phyloP scores from a whole-genome alignment of 805 yeast species.

The Tetrapisispora iriomotensis region DNA sequence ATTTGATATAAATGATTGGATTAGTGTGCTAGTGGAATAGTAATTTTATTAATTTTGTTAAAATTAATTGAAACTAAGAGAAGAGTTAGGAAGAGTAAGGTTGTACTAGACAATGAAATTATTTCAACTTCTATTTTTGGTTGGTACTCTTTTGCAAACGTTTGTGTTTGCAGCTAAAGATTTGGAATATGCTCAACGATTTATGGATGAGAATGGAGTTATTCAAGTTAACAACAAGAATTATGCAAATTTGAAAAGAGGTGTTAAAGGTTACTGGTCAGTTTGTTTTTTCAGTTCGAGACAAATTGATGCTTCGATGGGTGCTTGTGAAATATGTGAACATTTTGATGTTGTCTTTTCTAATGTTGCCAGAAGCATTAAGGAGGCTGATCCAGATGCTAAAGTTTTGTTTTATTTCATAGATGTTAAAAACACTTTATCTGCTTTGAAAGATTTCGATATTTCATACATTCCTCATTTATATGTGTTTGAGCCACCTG shows the following conservation, averaged over 20 bases:
- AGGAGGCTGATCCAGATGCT: neutral
- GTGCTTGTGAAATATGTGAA: conserved; percentile 4
- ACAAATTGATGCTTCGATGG: neutral
- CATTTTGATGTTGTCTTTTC: neutral
- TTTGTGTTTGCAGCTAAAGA: neutral
- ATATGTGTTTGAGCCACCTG: neutral
- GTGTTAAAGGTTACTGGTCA: conserved; percentile 2
- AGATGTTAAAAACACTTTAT: neutral
- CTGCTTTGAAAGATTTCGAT: conserved; percentile 1
- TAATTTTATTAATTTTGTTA: no score
- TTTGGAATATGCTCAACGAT: neutral
- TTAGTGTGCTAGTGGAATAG: no score
- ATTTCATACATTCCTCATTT: conserved; percentile 3
- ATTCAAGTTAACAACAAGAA: neutral
- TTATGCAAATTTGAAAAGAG: neutral
- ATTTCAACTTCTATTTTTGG: conserved; percentile 1
- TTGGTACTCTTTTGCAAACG: neutral
- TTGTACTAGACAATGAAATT: neutral
- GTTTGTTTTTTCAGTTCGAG: neutral
- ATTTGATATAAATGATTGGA: no score
- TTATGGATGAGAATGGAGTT: conserved; percentile 1
- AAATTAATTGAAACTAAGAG: no score
- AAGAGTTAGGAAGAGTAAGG: neutral
- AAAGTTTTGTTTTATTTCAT: conserved; percentile 1
- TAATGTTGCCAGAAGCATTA: neutral